phyloP scores from a whole-genome alignment of 1,284 basidiomycete genomes.

The Ganoderma sp. region DNA sequence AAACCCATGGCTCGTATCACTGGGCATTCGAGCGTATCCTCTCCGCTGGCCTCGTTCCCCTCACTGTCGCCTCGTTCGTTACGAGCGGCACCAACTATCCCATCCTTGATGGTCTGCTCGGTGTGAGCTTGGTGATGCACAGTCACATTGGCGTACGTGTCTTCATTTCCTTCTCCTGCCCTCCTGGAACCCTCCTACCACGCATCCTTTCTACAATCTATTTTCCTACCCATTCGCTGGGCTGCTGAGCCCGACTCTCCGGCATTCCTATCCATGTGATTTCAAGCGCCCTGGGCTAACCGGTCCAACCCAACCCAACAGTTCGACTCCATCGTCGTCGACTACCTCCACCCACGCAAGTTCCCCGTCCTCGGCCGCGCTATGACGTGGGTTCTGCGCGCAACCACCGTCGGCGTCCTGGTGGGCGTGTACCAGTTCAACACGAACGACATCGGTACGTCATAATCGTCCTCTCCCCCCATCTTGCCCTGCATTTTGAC shows the following conservation, averaged over 20 bases:
- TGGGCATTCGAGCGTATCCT: conserved; percentile 97
- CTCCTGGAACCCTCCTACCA: not conserved
- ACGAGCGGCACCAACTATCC: conserved; percentile 77
- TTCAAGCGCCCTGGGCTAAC: conserved; percentile 10
- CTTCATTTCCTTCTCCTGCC: not conserved
- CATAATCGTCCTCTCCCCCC: conserved; percentile 30
- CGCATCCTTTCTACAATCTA: too few relatives aligned
- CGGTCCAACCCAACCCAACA: conserved; percentile 39
- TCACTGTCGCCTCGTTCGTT: conserved; percentile 84
- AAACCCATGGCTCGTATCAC: conserved; percentile 92
- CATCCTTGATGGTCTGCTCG: conserved; percentile 87
- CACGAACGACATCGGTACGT: conserved; percentile 92
- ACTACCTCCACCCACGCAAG: conserved; percentile 95
- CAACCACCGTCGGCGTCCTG: conserved; percentile 82
- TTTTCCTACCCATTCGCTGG: not conserved
- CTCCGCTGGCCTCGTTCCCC: conserved; percentile 85
- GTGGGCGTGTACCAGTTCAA: conserved; percentile 97
- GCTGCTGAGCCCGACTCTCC: not conserved
- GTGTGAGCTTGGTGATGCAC: conserved; percentile 88
- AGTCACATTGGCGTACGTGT: conserved; percentile 87
- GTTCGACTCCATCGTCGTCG: conserved; percentile 79
- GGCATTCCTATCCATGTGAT: conserved; percentile 22
- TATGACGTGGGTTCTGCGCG: conserved; percentile 77
- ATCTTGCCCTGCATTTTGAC: conserved; percentile 17
- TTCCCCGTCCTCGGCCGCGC: conserved; percentile 81